phyloP scores from a whole-genome alignment of 139 green algal genomes.

The Yamagishiella unicocca region DNA sequence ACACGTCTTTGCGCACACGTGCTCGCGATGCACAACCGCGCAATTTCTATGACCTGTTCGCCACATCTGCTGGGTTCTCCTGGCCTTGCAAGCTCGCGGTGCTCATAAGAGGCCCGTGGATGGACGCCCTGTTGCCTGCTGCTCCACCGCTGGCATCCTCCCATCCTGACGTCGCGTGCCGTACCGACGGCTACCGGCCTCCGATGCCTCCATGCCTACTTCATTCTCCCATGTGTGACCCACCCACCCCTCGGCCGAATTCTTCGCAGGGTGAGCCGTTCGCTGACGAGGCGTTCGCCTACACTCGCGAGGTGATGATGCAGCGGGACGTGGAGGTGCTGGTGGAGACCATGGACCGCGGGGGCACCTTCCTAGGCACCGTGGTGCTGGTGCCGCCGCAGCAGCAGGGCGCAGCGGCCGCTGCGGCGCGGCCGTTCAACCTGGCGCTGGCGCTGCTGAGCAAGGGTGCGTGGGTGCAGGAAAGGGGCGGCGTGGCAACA shows the following conservation, averaged over 20 bases:
- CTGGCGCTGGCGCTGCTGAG: slow-evolving; percentile 83
- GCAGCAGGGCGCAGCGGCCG: not conserved
- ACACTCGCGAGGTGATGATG: slow-evolving; percentile 83
- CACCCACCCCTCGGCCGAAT: too few relatives aligned
- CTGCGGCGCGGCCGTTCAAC: slow-evolving; percentile 59
- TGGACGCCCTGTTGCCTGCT: too few relatives aligned
- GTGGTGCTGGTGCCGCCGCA: slow-evolving; percentile 55
- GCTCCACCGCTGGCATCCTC: too few relatives aligned
- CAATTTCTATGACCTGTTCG: too few relatives aligned
- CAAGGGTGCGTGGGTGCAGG: slow-evolving; percentile 46
- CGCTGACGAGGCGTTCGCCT: slow-evolving; percentile 87
- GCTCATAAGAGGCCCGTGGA: too few relatives aligned
- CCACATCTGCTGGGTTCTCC: too few relatives aligned
- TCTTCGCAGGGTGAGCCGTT: slow-evolving; percentile 81
- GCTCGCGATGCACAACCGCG: not conserved
- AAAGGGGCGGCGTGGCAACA: not conserved
- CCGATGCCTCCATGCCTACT: too few relatives aligned
- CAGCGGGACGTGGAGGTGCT: slow-evolving; percentile 80
- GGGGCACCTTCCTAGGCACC: slow-evolving; percentile 94
- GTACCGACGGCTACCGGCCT: too few relatives aligned
- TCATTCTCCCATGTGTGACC: too few relatives aligned
- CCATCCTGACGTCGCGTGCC: too few relatives aligned
- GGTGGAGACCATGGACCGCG: slow-evolving; percentile 87
- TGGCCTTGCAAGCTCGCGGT: too few relatives aligned
- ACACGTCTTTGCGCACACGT: too few relatives aligned